Percentiles rank a stretch among this genome's conserved stretches.
phyloP scores from a whole-genome alignment of 441 rosid genomes.

The Populus hybrid region DNA sequence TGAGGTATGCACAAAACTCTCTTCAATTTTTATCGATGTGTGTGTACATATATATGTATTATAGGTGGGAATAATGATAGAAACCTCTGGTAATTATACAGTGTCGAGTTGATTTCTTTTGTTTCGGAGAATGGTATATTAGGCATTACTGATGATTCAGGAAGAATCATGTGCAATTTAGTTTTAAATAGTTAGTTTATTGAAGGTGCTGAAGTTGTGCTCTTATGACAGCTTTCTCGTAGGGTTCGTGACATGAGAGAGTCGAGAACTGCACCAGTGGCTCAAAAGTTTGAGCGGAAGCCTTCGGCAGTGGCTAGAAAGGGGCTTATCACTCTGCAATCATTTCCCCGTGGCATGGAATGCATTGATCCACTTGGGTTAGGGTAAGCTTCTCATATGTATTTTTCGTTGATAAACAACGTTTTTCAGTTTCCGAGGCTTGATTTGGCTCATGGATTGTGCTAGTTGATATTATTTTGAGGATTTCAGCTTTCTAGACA shows the following conservation, averaged over 20 bases:
- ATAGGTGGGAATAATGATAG: background rate
- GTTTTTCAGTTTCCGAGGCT: background rate
- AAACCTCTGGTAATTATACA: background rate
- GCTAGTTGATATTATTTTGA: constrained; percentile 6
- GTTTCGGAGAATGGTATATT: background rate
- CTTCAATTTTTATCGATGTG: background rate
- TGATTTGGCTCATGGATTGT: background rate
- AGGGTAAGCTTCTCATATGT: constrained; percentile 54
- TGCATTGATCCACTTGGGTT: constrained; percentile 91
- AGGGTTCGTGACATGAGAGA: constrained; percentile 97
- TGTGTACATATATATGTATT: background rate
- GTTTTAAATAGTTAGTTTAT: background rate
- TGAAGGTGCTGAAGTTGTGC: constrained; percentile 3
- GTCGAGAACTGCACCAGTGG: constrained; percentile 75
- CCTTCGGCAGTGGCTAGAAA: constrained; percentile 46
- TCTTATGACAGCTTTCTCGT: constrained; percentile 69
- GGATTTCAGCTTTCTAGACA: constrained; percentile 5
- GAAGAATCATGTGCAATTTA: background rate
- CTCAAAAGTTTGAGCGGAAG: constrained; percentile 65
- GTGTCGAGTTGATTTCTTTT: background rate
- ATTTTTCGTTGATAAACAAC: constrained; percentile 6
- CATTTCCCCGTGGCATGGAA: constrained; percentile 95
- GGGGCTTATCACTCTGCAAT: constrained; percentile 60
- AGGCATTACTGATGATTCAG: background rate
- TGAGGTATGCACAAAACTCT: constrained; percentile 45